Conservation (phyloP, 2,329 filamentous ascomycete genomes). For the Paraconiothyrium brasiliense region DNA sequence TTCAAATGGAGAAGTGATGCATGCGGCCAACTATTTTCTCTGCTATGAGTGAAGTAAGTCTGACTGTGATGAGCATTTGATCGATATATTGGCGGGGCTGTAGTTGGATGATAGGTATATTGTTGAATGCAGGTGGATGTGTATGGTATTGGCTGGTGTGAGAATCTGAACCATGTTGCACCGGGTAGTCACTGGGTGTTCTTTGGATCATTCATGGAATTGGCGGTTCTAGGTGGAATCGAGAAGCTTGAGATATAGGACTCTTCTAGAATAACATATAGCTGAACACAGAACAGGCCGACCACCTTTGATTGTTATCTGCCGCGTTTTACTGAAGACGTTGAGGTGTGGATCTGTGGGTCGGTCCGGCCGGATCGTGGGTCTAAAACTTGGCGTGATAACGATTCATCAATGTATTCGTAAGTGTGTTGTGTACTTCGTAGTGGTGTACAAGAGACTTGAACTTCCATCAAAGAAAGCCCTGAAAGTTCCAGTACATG, state of each 20-base stretch:
- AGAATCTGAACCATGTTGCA: background rate
- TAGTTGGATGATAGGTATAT: constrained; percentile 43
- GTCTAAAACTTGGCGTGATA: background rate
- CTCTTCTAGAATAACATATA: too few species aligned
- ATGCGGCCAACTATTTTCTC: constrained; percentile 15
- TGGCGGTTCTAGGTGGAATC: too few species aligned
- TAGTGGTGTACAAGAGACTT: background rate
- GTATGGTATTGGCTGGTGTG: too few species aligned
- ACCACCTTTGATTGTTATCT: too few species aligned
- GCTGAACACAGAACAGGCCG: too few species aligned
- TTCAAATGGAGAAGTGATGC: constrained; percentile 56
- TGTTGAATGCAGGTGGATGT: constrained; percentile 26
- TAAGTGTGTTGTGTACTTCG: background rate
- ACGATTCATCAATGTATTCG: background rate
- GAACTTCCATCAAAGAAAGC: background rate
- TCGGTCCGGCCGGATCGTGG: background rate
- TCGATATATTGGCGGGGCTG: constrained; percentile 42
- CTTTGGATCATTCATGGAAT: too few species aligned
- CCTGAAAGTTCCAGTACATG: background rate
- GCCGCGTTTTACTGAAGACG: background rate
- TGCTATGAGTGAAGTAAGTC: constrained; percentile 34
- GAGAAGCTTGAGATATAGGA: too few species aligned
- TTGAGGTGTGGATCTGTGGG: background rate
- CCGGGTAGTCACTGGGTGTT: too few species aligned
- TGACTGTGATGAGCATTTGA: constrained; percentile 51